phyloP scores from a whole-genome alignment of 2,329 filamentous ascomycete genomes.

The Fusarium sp. region DNA sequence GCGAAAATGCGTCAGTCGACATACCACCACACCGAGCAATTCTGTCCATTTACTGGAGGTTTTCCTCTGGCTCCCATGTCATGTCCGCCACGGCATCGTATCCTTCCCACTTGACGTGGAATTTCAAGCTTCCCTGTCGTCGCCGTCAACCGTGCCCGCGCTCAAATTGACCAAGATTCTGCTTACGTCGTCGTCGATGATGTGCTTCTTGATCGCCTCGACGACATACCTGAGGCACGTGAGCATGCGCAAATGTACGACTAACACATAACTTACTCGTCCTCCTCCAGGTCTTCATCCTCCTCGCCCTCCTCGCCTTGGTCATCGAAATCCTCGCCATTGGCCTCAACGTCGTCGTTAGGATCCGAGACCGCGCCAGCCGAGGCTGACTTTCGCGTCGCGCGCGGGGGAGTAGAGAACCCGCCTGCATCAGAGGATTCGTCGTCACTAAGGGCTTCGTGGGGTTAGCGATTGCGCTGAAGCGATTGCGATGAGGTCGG shows the following conservation, averaged over 20 bases:
- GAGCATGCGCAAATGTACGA: constrained; percentile 25
- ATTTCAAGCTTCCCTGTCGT: constrained; percentile 63
- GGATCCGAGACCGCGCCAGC: constrained; percentile 21
- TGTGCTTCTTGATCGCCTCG: constrained; percentile 77
- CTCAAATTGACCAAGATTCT: not conserved
- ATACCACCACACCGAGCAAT: not conserved
- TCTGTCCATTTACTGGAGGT: constrained; percentile 52
- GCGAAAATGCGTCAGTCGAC: constrained; percentile 7
- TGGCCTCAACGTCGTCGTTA: constrained; percentile 45
- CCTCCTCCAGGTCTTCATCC: constrained; percentile 56
- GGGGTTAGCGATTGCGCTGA: constrained; percentile 30
- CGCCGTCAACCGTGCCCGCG: not conserved
- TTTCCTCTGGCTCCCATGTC: constrained; percentile 85
- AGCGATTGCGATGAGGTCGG: constrained; percentile 4
- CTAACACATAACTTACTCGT: constrained; percentile 52
- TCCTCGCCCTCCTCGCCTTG: constrained; percentile 51
- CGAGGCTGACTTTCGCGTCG: constrained; percentile 42
- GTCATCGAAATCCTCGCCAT: constrained; percentile 42
- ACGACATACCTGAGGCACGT: constrained; percentile 72
- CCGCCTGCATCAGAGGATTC: constrained; percentile 50
- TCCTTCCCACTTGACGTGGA: constrained; percentile 85
- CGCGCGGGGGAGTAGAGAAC: constrained; percentile 36
- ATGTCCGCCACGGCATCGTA: constrained; percentile 76
- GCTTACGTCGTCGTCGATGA: constrained; percentile 66
- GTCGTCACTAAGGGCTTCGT: constrained; percentile 53